Percentiles rank a stretch among this genome's conserved stretches.
Conservation (phyloP, 345 rosid species). For the Citrus sp. region DNA sequence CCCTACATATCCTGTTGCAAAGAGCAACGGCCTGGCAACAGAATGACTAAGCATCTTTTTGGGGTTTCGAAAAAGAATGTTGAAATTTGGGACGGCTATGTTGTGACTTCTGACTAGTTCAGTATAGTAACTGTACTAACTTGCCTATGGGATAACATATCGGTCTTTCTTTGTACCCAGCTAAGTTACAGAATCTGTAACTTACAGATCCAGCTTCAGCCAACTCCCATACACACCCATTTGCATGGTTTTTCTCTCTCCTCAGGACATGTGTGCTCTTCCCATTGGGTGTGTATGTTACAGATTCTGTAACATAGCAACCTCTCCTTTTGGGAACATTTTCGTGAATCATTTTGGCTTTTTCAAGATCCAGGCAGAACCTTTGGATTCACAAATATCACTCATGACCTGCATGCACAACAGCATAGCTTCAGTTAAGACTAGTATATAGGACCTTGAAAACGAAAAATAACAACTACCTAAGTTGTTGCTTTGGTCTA, state of each 20-base stretch:
- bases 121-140: background rate
- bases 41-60: background rate
- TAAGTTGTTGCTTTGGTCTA: background rate
- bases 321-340: background rate
- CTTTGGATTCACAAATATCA: conserved; percentile 59
- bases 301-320: too few species aligned
- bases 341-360: conserved; percentile 22
- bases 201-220: too few species aligned
- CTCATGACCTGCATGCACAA: conserved; percentile 51
- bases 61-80: background rate
- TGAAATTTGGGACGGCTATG: background rate
- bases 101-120: background rate
- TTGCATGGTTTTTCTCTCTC: too few species aligned
- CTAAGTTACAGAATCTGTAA: too few species aligned
- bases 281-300: too few species aligned
- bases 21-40: background rate
- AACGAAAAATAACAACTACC: background rate
- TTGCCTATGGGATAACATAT: background rate
- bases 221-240: too few species aligned
- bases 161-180: background rate
- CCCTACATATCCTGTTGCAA: background rate
- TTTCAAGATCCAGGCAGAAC: conserved; percentile 56
- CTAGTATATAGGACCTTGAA: background rate
- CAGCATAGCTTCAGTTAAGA: background rate
- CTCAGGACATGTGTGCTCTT: too few species aligned